These are phyloP conservation scores for Tilletia caries DNA, from an alignment of 1,284 basidiomycete species.

Conservation along the genomic window DNA sequence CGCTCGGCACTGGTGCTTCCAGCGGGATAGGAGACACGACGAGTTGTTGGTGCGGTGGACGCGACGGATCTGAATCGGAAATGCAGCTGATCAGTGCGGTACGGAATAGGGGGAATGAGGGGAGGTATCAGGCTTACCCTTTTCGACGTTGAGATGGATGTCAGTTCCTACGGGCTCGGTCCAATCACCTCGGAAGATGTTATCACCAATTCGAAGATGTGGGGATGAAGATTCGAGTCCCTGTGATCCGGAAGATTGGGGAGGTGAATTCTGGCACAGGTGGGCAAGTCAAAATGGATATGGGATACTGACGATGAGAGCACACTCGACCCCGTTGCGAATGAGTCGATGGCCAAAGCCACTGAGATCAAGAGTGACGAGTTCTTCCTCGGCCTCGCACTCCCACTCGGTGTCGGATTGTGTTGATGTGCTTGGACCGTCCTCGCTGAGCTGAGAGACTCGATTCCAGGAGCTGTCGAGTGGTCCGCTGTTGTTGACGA, in stretches of 20 bases:
- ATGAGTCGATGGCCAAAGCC: not conserved
- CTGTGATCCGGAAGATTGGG: not conserved
- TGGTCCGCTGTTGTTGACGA: too few relatives aligned
- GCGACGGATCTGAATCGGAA: not conserved
- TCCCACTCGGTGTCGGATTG: not conserved
- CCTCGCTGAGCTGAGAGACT: too few relatives aligned
- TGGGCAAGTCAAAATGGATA: too few relatives aligned
- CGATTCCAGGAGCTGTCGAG: too few relatives aligned
- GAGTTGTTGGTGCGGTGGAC: not conserved
- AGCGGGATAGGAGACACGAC: not conserved
- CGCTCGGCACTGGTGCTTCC: not conserved
- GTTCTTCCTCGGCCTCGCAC: not conserved
- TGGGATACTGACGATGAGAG: not conserved
- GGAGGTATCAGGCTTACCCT: not conserved
- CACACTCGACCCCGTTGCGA: not conserved
- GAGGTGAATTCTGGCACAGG: too few relatives aligned
- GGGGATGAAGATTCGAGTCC: not conserved
- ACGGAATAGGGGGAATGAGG: not conserved
- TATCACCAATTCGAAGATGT: not conserved
- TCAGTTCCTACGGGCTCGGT: not conserved
- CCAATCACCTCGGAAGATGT: slow-evolving; percentile 6
- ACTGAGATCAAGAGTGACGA: slow-evolving; percentile 12
- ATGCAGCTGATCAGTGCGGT: not conserved
- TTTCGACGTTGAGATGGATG: slow-evolving; percentile 7
- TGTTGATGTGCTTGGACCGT: not conserved